Evolutionary conservation across 2,329 filamentous ascomycete genomes (phyloP).

Genomic region (Alternaria hordeiaustralica): DNA sequence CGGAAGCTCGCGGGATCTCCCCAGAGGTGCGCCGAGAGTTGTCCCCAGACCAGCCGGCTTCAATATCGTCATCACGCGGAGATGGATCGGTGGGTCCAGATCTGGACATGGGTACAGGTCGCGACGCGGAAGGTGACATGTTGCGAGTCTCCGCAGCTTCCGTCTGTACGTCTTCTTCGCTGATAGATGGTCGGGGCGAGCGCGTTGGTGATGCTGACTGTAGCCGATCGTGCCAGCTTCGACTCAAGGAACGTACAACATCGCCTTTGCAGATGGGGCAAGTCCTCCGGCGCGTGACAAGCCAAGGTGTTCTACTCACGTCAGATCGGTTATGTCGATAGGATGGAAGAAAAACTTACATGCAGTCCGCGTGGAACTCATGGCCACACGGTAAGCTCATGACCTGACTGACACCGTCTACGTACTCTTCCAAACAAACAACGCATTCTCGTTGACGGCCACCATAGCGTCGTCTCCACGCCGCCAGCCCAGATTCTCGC

Average conservation of each 20-base stretch:
- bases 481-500: slow-evolving; percentile 56
- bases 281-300: slow-evolving; percentile 93
- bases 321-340: slow-evolving; percentile 18
- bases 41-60: slow-evolving; percentile 45
- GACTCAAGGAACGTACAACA: slow-evolving; percentile 68
- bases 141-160: slow-evolving; percentile 55
- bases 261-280: slow-evolving; percentile 99
- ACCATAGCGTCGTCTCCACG: slow-evolving; percentile 65
- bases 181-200: slow-evolving; percentile 25
- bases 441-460: slow-evolving; percentile 84
- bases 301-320: slow-evolving; percentile 81
- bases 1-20: slow-evolving; percentile 19
- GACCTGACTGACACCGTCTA: slow-evolving; percentile 90
- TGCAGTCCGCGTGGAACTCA: slow-evolving; percentile 98
- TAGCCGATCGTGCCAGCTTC: slow-evolving; percentile 40
- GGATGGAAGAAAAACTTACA: slow-evolving; percentile 68
- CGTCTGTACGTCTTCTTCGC: slow-evolving; percentile 54
- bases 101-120: slow-evolving; percentile 51
- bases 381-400: slow-evolving; percentile 98
- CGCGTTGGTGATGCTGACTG: slow-evolving; percentile 29
- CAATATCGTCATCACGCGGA: slow-evolving; percentile 33
- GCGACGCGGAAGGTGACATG: slow-evolving; percentile 58
- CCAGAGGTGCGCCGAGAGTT: slow-evolving; percentile 50
- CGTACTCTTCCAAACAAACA: slow-evolving; percentile 94
- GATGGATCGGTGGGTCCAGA: slow-evolving; percentile 15